A percentile compares a stretch with the other conserved stretches of the same genome.
Evolutionary conservation across 352 stramenopile species (phyloP).

Genomic region (Pythium dissimile): DNA sequence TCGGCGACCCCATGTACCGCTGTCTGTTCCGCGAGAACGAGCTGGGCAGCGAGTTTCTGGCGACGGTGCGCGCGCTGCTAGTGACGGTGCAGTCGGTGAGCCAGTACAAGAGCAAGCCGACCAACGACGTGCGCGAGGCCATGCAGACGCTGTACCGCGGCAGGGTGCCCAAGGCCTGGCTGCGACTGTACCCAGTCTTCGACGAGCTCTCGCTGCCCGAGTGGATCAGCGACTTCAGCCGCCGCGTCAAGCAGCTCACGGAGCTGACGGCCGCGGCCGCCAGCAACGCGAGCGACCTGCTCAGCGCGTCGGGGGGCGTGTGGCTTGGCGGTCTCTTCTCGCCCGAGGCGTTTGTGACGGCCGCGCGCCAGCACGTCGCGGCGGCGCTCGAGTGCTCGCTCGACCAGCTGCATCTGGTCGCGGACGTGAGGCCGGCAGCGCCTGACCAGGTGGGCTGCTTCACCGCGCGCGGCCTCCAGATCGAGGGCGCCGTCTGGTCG

Average conservation of each 20-base stretch:
- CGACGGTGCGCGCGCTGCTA: constrained; percentile 65
- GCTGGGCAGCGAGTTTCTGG: constrained; percentile 61
- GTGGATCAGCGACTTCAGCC: constrained; percentile 85
- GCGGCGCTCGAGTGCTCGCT: constrained; percentile 76
- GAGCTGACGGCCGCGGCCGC: constrained; percentile 28
- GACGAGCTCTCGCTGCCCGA: constrained; percentile 61
- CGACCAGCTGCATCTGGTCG: constrained; percentile 83
- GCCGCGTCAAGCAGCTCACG: constrained; percentile 64
- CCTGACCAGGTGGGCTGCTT: constrained; percentile 43
- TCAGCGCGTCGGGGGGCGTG: constrained; percentile 38
- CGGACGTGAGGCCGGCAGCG: constrained; percentile 42
- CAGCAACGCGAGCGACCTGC: constrained; percentile 39
- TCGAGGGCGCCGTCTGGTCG: constrained; percentile 84
- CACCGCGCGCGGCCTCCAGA: constrained; percentile 62
- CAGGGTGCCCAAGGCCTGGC: constrained; percentile 61
- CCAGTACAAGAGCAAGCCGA: constrained; percentile 81
- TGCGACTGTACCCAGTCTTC: constrained; percentile 50
- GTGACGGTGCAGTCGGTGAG: constrained; percentile 71
- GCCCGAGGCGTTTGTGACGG: constrained; percentile 91
- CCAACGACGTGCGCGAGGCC: constrained; percentile 80
- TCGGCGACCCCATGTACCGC: constrained; percentile 89
- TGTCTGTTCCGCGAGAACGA: constrained; percentile 89
- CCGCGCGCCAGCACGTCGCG: constrained; percentile 87
- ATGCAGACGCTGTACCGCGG: constrained; percentile 78
- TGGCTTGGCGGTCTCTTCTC: constrained; percentile 93